Evolutionary conservation across 2,329 filamentous ascomycete genomes (phyloP), one percentile per base, ranked within the genome.

Genomic region (Alternaria triticina): DNA sequence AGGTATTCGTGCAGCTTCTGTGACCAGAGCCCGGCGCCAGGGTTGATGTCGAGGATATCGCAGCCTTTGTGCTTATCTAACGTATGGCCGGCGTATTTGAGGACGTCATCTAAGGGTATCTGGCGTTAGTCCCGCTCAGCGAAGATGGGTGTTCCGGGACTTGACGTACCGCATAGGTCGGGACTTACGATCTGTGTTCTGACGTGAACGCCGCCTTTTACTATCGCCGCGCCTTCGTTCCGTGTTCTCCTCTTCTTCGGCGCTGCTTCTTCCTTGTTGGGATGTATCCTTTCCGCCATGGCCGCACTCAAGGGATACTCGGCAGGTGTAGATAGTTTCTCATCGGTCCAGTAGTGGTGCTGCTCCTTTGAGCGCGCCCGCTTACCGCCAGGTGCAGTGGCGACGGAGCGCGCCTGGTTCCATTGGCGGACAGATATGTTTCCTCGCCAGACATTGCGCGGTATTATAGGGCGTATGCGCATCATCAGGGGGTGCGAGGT

Each of bases 21-120:
- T 33, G 94, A 97, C 88, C 91, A 96, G 3, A 97, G 57, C 9
- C 94, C 93, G 1, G 83, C 82, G 13, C 94, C 94, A 0, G 95
- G 95, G 77, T 94, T 93, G 59, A 97, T 83, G 75, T 98, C 95
- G 71, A 99, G 83, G 47, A 98, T 86, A 72, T 97, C 94, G 80
- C 94, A 94, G 57, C 92, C 92, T 54, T 84, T 82, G 78, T 96
- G 90, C 47, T 88, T 86, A 33, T 88, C 82, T 17, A 98, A 85
- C 3, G 88, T 89, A 1, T 87, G 86, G 3, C 86, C 88, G n/a
- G 96, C 81, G 64, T 92, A 92, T 7, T 87, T 77, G 49, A 97
- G 71, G 13, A 91, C 82, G 70, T 95, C 89, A 74, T 93, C 91
- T 89, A 59, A 44, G 44, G 47, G 22, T 46, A 25, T 3, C 44